Base-by-base conservation (phyloP, 2,329 filamentous ascomycete species). In the Chrysoporthe puriensis region DNA sequence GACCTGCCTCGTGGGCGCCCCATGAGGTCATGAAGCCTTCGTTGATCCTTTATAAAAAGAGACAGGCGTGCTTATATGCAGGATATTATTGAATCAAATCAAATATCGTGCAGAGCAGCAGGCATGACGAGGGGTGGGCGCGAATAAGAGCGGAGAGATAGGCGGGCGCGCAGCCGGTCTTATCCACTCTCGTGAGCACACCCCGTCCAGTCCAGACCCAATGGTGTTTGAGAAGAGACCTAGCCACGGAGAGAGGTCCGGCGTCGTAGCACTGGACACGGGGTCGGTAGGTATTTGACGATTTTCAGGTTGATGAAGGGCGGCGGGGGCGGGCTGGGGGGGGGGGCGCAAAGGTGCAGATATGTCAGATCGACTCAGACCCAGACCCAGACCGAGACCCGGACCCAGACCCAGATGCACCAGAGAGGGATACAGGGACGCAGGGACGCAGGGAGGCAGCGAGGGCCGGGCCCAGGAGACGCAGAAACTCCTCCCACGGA, bases 391-490 rank as follows among this genome's bases (percentile, higher is more conserved):
- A 26, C 26, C 26, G 26, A 26, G 32, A 36, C 7, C 54, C 32
- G 16, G 54, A 36, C 7, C 54, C 16, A n/a, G 54, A 36, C 54
- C 50, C 50, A 52, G 36, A 9, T 40, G 36, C 26, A 26, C 36
- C 36, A 40, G 36, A 40, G 6, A 40, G 36, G 26, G 48, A 52
- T 52, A n/a, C 21, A 52, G n/a, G n/a, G 32, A 59, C 60, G 21
- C 16, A 40, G 36, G 36, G 36, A 40, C 6, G 36, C 6, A 44
- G 42, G 9, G 4, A 4, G 48, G 54, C 34, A 43, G 59, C 66
- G 26, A 68, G 66, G 66, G 66, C 57, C 63, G 57, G 66, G 66
- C 59, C 66, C 40, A 18, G 58, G 56, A 68, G 63, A 66, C 62
- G 59, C 61, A 66, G n/a, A 64, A n/a, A 34, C 43, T 63, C 26